A percentile compares a stretch with the other conserved stretches of the same genome.
phyloP scores from a whole-genome alignment of 108 stramenopile species.

The Nannochloropsis salina region DNA sequence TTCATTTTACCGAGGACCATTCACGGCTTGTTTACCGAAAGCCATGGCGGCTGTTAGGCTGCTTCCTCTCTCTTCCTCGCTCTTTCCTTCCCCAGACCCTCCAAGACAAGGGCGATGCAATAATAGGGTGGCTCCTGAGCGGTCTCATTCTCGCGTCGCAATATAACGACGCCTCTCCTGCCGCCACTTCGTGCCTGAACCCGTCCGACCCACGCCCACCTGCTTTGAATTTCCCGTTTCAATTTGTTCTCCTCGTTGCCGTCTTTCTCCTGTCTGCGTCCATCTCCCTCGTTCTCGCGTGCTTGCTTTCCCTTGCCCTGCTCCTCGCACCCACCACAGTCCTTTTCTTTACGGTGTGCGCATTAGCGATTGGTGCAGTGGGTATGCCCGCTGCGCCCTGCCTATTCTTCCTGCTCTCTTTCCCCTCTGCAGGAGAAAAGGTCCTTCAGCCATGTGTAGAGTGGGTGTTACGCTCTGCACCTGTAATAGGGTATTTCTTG shows the following conservation, averaged over 20 bases:
- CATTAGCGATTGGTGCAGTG: neutral
- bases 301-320: neutral
- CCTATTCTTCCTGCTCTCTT: neutral
- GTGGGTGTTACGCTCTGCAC: neutral
- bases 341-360: neutral
- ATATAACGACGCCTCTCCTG: neutral
- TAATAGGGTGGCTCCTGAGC: neutral
- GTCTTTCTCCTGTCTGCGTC: neutral
- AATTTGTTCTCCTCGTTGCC: neutral
- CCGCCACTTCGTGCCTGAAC: neutral
- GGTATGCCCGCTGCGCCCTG: neutral
- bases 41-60: neutral
- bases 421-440: neutral
- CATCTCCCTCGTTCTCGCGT: neutral
- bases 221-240: neutral
- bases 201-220: neutral
- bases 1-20: neutral
- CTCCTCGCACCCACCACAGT: neutral
- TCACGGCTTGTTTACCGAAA: neutral
- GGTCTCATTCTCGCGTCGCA: neutral
- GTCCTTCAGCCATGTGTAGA: neutral
- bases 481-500: neutral
- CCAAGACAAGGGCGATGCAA: neutral
- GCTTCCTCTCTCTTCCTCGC: neutral
- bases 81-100: neutral